These are phyloP conservation scores for Houttuynia cordata DNA, from an alignment of 164 flowering plant genomes.

Conservation along the genomic window DNA sequence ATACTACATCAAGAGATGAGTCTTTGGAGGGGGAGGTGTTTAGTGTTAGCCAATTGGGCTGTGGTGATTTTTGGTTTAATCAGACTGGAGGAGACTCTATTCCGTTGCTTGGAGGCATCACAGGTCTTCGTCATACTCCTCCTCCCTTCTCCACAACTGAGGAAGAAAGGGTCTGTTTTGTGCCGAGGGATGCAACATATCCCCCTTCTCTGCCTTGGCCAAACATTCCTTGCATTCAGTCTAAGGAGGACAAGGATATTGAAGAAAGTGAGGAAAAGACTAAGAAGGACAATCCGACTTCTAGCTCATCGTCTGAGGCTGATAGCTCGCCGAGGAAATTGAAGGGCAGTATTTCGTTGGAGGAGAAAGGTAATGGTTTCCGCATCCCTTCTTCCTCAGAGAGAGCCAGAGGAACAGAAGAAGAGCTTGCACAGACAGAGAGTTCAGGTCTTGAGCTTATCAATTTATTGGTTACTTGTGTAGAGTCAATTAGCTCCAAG, in stretches of 20 bases:
- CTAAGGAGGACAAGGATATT: slow-evolving; percentile 44
- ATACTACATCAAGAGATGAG: slow-evolving; percentile 13
- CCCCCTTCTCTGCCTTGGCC: slow-evolving; percentile 26
- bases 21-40: slow-evolving; percentile 21
- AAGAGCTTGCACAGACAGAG: slow-evolving; percentile 21
- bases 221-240: slow-evolving; percentile 50
- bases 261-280: slow-evolving; percentile 27
- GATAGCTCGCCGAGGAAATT: slow-evolving; percentile 28
- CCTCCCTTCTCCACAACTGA: slow-evolving; percentile 39
- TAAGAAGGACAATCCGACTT: slow-evolving; percentile 35
- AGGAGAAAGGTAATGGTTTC: slow-evolving; percentile 56
- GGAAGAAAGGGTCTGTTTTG: slow-evolving; percentile 43
- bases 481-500: slow-evolving; percentile 56
- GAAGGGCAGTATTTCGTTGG: slow-evolving; percentile 20
- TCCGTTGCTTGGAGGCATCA: slow-evolving; percentile 13
- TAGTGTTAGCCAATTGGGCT: slow-evolving; percentile 35
- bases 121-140: slow-evolving; percentile 26
- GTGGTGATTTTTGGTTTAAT: slow-evolving; percentile 53
- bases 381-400: slow-evolving; percentile 24
- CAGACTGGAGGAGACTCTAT: slow-evolving; percentile 27
- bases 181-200: slow-evolving; percentile 33
- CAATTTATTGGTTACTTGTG: slow-evolving; percentile 52
- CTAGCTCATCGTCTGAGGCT: slow-evolving; percentile 64
- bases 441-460: slow-evolving; percentile 66
- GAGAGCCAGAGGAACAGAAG: slow-evolving; percentile 13